A percentile compares a stretch with the other conserved stretches of the same genome.
phyloP scores from a whole-genome alignment of 2,329 filamentous ascomycete species.

The Blastomyces gilchristii region DNA sequence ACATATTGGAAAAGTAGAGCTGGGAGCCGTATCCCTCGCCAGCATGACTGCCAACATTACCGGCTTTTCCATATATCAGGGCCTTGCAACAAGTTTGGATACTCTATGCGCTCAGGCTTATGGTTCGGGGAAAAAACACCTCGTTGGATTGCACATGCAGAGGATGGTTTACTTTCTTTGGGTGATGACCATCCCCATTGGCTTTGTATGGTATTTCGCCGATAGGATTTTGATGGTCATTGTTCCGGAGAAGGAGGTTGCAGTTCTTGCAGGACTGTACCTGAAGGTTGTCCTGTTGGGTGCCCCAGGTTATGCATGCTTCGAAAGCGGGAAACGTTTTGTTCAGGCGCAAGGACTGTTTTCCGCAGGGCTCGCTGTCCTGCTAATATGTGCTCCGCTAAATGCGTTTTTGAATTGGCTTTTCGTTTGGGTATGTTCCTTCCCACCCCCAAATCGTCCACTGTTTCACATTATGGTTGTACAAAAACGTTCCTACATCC shows the following conservation, averaged over 20 bases:
- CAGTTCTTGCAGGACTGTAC: slow-evolving; percentile 61
- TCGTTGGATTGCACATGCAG: slow-evolving; percentile 76
- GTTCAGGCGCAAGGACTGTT: slow-evolving; percentile 85
- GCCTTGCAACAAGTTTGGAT: slow-evolving; percentile 81
- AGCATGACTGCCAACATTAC: slow-evolving; percentile 75
- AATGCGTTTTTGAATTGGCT: slow-evolving; percentile 74
- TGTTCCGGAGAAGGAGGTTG: slow-evolving; percentile 62
- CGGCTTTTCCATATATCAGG: slow-evolving; percentile 66
- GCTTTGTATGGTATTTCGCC: slow-evolving; percentile 58
- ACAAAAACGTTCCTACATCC: slow-evolving; percentile 5
- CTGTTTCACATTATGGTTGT: neutral
- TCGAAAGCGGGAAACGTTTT: slow-evolving; percentile 74
- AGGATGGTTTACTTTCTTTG: slow-evolving; percentile 72
- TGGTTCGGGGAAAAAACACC: slow-evolving; percentile 76
- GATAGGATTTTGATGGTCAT: slow-evolving; percentile 55
- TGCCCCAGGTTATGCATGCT: slow-evolving; percentile 63
- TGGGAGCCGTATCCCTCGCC: slow-evolving; percentile 57
- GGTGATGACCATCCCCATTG: slow-evolving; percentile 61
- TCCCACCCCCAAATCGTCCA: neutral
- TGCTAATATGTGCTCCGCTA: slow-evolving; percentile 70
- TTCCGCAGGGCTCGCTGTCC: slow-evolving; percentile 68
- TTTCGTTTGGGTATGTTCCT: slow-evolving; percentile 57
- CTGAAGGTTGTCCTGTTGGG: slow-evolving; percentile 60
- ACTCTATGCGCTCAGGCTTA: slow-evolving; percentile 92
- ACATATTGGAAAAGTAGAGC: slow-evolving; percentile 59